A percentile compares a stretch with the other conserved stretches of the same genome.
Conservation (phyloP, 1,284 basidiomycete genomes). For the Singerocomus rubriflavus region DNA sequence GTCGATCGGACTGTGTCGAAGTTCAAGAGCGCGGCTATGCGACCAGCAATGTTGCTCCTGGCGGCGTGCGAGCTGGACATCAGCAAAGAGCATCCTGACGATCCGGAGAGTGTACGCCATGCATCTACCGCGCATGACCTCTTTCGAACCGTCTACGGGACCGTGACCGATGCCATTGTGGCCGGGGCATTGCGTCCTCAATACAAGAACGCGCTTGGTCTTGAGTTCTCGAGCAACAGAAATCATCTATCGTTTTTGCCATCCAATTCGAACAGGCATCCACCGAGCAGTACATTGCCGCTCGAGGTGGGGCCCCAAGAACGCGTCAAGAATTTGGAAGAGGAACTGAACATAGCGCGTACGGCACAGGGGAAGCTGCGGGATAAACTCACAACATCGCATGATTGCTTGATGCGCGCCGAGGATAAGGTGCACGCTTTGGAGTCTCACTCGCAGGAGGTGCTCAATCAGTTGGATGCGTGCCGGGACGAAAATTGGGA, state of each 20-base stretch:
- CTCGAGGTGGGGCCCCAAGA: background rate
- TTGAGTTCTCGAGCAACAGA: conserved; percentile 23
- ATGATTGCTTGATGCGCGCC: conserved; percentile 12
- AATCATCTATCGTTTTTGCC: background rate
- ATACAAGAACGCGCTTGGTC: conserved; percentile 24
- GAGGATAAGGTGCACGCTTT: conserved; percentile 18
- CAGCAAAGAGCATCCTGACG: conserved; percentile 25
- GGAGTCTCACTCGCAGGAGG: conserved; percentile 21
- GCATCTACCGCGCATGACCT: conserved; percentile 24
- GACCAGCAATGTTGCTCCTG: conserved; percentile 29
- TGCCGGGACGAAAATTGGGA: conserved; percentile 21
- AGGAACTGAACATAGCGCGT: conserved; percentile 18
- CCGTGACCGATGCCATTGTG: conserved; percentile 20
- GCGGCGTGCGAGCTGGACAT: conserved; percentile 33
- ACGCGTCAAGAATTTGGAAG: conserved; percentile 24
- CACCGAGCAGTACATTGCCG: conserved; percentile 1
- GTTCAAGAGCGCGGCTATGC: conserved; percentile 18
- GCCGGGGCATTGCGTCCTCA: conserved; percentile 12
- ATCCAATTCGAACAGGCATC: background rate
- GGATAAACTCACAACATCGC: conserved; percentile 19
- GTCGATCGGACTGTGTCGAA: conserved; percentile 9
- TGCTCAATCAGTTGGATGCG: conserved; percentile 16
- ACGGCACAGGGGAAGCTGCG: conserved; percentile 15
- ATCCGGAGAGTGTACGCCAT: conserved; percentile 21
- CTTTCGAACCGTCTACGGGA: conserved; percentile 31